Conservation (phyloP, 2,329 filamentous ascomycete genomes). For the Nothomitra cinnamomea region DNA sequence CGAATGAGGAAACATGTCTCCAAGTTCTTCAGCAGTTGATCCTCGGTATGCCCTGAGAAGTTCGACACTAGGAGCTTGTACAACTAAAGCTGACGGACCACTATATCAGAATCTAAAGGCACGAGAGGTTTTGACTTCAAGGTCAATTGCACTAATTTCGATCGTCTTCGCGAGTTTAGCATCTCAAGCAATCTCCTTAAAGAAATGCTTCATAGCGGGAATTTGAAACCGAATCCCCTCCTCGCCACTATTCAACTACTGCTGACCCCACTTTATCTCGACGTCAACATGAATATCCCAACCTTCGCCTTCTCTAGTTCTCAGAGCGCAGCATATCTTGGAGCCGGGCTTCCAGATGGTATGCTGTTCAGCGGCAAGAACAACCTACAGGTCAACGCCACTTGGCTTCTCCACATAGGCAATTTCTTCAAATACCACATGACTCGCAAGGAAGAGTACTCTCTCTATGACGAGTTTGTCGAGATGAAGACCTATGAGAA, state of each 20-base stretch:
- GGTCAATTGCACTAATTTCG: background rate
- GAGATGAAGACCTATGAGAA: slow-evolving; percentile 21
- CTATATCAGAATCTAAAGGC: slow-evolving; percentile 2
- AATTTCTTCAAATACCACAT: slow-evolving; percentile 38
- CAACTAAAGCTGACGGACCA: slow-evolving; percentile 4
- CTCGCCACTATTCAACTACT: slow-evolving; percentile 5
- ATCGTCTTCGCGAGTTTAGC: background rate
- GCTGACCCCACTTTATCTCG: background rate
- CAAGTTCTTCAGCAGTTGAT: slow-evolving; percentile 8
- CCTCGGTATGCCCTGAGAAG: slow-evolving; percentile 5
- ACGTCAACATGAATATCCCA: slow-evolving; percentile 10
- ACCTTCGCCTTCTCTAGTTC: slow-evolving; percentile 26
- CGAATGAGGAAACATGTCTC: slow-evolving; percentile 10
- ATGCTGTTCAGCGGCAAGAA: slow-evolving; percentile 24
- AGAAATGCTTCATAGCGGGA: slow-evolving; percentile 9
- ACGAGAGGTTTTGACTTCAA: background rate
- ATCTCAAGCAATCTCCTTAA: background rate
- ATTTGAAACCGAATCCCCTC: slow-evolving; percentile 12
- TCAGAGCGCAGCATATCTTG: slow-evolving; percentile 25
- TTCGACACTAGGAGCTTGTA: slow-evolving; percentile 4
- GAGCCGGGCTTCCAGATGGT: slow-evolving; percentile 18
- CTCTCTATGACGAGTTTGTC: slow-evolving; percentile 21
- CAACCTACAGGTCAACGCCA: slow-evolving; percentile 24
- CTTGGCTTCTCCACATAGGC: slow-evolving; percentile 29
- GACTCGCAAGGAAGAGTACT: slow-evolving; percentile 20